phyloP scores from a whole-genome alignment of 345 rosid genomes.

The Excoecaria agallocha region DNA sequence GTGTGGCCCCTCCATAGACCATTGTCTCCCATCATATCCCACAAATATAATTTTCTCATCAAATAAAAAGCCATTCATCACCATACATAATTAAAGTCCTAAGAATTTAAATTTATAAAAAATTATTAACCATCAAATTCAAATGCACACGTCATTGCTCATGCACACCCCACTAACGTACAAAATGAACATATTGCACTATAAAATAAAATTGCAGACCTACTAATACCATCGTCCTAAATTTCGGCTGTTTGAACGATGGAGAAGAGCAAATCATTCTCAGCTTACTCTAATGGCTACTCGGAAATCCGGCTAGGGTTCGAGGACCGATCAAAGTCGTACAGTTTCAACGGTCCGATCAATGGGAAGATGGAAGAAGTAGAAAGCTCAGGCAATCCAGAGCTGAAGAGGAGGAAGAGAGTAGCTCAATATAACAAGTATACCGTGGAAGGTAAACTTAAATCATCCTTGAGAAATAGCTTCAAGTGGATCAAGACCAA shows the following conservation, averaged over 20 bases:
- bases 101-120: background rate
- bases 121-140: background rate
- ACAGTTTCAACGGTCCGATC: constrained; percentile 54
- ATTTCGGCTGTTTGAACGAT: constrained; percentile 16
- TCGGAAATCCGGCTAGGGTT: constrained; percentile 30
- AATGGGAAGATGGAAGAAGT: constrained; percentile 1
- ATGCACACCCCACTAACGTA: constrained; percentile 17
- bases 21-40: constrained; percentile 21
- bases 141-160: constrained; percentile 4
- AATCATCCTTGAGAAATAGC: constrained; percentile 49
- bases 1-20: constrained; percentile 17
- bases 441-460: constrained; percentile 55
- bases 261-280: constrained; percentile 61
- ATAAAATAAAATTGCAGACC: background rate
- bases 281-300: constrained; percentile 35
- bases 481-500: constrained; percentile 73
- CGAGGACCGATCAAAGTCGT: constrained; percentile 46
- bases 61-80: background rate
- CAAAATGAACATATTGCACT: background rate
- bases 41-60: background rate
- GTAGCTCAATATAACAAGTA: constrained; percentile 60
- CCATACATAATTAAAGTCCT: background rate
- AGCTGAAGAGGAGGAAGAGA: constrained; percentile 54
- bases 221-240: background rate
- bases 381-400: constrained; percentile 40